Evolutionary conservation across 2,329 filamentous ascomycete species (phyloP).

Genomic region (Zymoseptoria pseudotritici): DNA sequence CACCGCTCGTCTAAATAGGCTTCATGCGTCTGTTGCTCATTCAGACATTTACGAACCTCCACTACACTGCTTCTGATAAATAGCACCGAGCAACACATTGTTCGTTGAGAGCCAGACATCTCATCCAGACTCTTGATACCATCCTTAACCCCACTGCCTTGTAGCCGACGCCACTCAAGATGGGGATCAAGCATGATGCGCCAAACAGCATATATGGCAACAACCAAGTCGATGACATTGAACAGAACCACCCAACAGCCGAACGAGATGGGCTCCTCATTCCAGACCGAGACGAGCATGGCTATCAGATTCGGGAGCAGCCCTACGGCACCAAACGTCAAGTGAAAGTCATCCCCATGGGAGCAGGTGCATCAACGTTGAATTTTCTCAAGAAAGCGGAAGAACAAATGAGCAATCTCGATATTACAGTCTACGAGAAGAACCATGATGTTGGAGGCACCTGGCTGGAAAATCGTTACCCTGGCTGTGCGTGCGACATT

Average conservation of each 20-base stretch:
- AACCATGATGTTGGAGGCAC: conserved; percentile 32
- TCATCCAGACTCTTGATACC: not conserved
- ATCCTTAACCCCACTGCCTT: no score
- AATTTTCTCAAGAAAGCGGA: conserved; percentile 40
- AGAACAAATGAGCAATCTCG: conserved; percentile 35
- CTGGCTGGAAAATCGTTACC: conserved; percentile 31
- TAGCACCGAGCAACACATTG: not conserved
- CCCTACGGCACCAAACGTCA: conserved; percentile 37
- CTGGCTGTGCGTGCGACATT: conserved; percentile 41
- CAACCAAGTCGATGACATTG: conserved; percentile 17
- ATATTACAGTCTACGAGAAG: conserved; percentile 34
- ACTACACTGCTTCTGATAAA: no score
- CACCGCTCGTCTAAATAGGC: no score
- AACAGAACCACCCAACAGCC: conserved; percentile 17
- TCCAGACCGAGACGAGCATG: conserved; percentile 33
- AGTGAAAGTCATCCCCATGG: conserved; percentile 37
- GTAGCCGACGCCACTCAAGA: conserved; percentile 1
- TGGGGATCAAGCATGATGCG: conserved; percentile 21
- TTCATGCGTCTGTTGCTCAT: not conserved
- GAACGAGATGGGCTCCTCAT: conserved; percentile 28
- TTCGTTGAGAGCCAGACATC: not conserved
- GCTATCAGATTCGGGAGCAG: conserved; percentile 38
- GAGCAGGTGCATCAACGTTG: conserved; percentile 36
- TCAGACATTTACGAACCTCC: not conserved
- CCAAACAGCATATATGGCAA: conserved; percentile 17